Evolutionary conservation across 306 rosid genomes (phyloP), one percentile per base, ranked within the genome.

Genomic region (Glycine tomentella): DNA sequence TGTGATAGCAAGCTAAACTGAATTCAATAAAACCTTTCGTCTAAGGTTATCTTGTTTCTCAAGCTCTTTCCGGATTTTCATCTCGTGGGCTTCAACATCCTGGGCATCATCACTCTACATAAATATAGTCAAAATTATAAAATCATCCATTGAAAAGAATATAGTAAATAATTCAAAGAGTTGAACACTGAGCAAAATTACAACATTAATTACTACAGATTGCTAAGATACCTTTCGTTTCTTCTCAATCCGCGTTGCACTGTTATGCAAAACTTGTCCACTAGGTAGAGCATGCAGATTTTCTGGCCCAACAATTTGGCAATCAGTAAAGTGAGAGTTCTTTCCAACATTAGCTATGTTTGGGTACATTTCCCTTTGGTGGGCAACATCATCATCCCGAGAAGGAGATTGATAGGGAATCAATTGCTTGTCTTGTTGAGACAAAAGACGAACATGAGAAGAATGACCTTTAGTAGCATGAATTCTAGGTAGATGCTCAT

Each of bases 41-140:
- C 91, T 89, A 68, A 89, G 86, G 83, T 53, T 93, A 74, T 95
- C 99, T 83, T 95, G 99, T 84, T 90, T 95, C 89, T 93, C 99
- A 40, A 90, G 88, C 86, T 91, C 98, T 80, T 91, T 95, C 79
- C 87, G 91, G 69, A 88, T 85, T 81, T 87, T 92, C 76, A 90
- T 84, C 83, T 91, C 97, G 52, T 93, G 80, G 59, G 84, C 89
- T 89, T 93, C 99, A 75, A 74, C 92, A 46, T 95, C 99, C 80
- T 69, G 88, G 70, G 69, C 86, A 79, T 95, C 99, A 73, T 89
- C 99, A 75, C 82, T 77, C 99, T 95, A 81, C 86, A 88, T 25
- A 62, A 76, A 58, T 49, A 65, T 33, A 80, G 59, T 80, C 45
- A 55, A 42, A 57, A 70, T 64, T 38, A 69, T 79, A 57, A 80